phyloP scores from a whole-genome alignment of 352 stramenopile species.

The Phytophthora multivora region DNA sequence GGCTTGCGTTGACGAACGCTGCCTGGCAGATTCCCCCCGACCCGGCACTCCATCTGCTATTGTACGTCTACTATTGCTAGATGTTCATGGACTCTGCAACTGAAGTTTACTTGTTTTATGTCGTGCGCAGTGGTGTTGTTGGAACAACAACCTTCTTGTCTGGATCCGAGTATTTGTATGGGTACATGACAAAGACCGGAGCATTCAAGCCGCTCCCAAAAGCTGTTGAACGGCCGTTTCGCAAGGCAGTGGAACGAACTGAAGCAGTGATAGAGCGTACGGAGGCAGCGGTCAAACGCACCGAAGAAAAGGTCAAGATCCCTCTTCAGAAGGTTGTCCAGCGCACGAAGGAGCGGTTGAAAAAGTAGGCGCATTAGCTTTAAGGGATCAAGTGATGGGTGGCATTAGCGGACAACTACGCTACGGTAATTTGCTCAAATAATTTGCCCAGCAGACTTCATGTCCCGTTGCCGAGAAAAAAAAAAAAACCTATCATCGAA shows the following conservation, averaged over 20 bases:
- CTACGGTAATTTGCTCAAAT: too few species aligned
- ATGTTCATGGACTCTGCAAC: too few species aligned
- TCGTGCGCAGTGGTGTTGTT: conserved; percentile 53
- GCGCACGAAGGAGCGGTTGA: conserved; percentile 32
- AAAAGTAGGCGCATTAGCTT: conserved; percentile 22
- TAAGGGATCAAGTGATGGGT: not conserved
- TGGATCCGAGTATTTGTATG: conserved; percentile 75
- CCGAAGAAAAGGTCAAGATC: conserved; percentile 27
- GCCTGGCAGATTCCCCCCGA: conserved; percentile 71
- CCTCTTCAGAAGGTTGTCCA: conserved; percentile 30
- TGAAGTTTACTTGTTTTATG: not conserved
- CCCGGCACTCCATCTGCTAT: conserved; percentile 58
- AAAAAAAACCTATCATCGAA: too few species aligned
- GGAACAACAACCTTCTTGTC: conserved; percentile 79
- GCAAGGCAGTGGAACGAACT: conserved; percentile 37
- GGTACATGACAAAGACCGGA: conserved; percentile 74
- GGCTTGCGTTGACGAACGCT: conserved; percentile 73
- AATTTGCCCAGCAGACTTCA: too few species aligned
- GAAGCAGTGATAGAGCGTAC: conserved; percentile 35
- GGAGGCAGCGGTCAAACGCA: conserved; percentile 35
- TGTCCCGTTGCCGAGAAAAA: too few species aligned
- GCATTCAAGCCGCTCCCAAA: conserved; percentile 66
- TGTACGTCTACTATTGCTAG: conserved; percentile 46
- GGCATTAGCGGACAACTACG: too few species aligned
- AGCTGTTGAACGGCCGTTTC: conserved; percentile 25